phyloP scores from a whole-genome alignment of 441 rosid genomes.

The Metrosideros polymorpha region DNA sequence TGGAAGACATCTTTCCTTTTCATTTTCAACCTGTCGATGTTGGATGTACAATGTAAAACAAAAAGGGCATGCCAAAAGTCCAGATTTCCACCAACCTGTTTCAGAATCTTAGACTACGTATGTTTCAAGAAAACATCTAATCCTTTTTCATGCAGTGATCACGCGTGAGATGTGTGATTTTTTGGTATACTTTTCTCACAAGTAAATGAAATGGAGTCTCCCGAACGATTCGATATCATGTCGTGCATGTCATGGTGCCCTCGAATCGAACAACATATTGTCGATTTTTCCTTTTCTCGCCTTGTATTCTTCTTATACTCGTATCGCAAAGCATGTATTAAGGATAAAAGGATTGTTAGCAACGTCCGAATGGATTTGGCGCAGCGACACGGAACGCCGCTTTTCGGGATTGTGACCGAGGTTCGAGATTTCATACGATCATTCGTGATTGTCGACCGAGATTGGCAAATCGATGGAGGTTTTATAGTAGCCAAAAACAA shows the following conservation, averaged over 20 bases:
- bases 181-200: background rate
- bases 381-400: rapidly evolving
- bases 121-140: background rate
- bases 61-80: background rate
- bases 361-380: rapidly evolving
- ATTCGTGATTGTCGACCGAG: background rate
- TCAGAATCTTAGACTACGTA: background rate
- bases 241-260: background rate
- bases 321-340: background rate
- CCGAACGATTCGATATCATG: too few relatives aligned
- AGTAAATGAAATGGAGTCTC: background rate
- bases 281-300: background rate
- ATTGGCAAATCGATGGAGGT: background rate
- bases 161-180: background rate
- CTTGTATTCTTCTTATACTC: background rate
- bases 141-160: background rate
- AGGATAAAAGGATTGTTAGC: background rate
- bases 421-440: background rate
- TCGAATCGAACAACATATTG: background rate
- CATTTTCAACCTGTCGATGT: background rate
- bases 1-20: background rate
- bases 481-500: background rate
- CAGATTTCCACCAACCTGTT: background rate
- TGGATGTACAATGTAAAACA: background rate
- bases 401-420: background rate